Evolutionary conservation across 352 stramenopile genomes (phyloP), one percentile per base, ranked within the genome.

Genomic region (Blastocystis sp.): DNA sequence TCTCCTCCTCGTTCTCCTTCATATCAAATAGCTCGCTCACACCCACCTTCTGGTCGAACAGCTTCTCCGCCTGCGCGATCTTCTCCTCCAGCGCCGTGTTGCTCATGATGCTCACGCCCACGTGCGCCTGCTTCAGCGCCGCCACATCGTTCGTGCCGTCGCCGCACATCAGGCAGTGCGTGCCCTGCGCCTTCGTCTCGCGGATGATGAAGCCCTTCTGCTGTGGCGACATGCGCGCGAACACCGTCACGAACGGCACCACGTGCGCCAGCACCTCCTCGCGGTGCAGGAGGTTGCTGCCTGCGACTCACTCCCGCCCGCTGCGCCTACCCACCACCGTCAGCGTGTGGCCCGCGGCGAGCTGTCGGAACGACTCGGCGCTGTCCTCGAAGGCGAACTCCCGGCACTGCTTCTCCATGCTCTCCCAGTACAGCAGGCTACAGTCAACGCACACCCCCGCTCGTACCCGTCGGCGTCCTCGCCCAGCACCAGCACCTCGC

Each of bases 131-230:
- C 90, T 97, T 98, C 45, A 98, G 90, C 1, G 95, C 95, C 69
- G 95, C 95, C 4, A 98, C 94, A 91, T 99, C 97, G 90, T 99
- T 99, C 17, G 94, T 97, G 76, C 97, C 97, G 88, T 99, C 97
- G 79, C 97, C 97, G 76, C 96, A 99, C 96, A 98, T 98, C 21
- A 98, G 92, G 38, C 95, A 98, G 76, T 94, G 92, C 70, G 94
- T 91, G 0, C 96, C 96, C 43, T 92, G 91, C 21, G 92, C 93
- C 91, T 98, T 98, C n/a, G 98, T 92, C 10, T 93, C 94, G 9
- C 94, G 95, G 74, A 99, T 90, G 21, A 98, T 93, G 79, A 93
- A 93, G 92, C 98, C 96, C 90, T 99, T 99, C 48, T 98, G 92
- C 63, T 96, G 92, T 3, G 97, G 97, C 10, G 95, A 97, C 91